A percentile compares a stretch with the other conserved stretches of the same genome.
phyloP scores from a whole-genome alignment of 768 basidiomycete genomes.

The Agaricus subrufescens region DNA sequence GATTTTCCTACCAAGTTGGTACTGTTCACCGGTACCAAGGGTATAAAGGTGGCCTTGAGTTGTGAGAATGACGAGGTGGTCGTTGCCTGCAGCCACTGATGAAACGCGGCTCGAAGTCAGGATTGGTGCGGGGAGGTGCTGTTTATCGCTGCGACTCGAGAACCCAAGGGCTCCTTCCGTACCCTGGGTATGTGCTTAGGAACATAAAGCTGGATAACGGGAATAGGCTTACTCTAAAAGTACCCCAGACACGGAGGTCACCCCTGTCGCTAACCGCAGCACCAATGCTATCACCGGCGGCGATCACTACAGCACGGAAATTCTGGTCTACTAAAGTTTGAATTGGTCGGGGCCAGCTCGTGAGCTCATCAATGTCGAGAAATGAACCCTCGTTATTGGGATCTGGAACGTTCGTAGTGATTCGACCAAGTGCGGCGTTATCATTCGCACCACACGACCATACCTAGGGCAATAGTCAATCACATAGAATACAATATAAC shows the following conservation, averaged over 20 bases:
- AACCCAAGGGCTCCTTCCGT: conserved; percentile 86
- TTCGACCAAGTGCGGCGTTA: conserved; percentile 80
- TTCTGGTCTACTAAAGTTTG: conserved; percentile 68
- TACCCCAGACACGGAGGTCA: conserved; percentile 82
- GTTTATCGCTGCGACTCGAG: conserved; percentile 57
- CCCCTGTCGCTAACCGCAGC: conserved; percentile 80
- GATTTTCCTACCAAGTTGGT: conserved; percentile 88
- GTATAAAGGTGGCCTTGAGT: conserved; percentile 84
- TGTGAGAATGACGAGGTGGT: conserved; percentile 88
- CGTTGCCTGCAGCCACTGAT: conserved; percentile 75
- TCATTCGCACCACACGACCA: conserved; percentile 89
- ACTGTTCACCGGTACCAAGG: conserved; percentile 88
- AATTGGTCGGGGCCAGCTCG: conserved; percentile 59
- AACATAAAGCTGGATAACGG: background rate
- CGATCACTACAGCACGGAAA: conserved; percentile 80
- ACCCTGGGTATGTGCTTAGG: conserved; percentile 34
- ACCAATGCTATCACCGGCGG: conserved; percentile 84
- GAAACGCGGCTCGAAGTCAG: conserved; percentile 60
- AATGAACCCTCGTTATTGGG: conserved; percentile 56
- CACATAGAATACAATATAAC: conserved; percentile 3
- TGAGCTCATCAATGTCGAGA: conserved; percentile 50
- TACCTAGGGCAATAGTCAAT: conserved; percentile 36
- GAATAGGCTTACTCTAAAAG: conserved; percentile 67
- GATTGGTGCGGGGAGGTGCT: conserved; percentile 62
- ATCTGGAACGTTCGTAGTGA: conserved; percentile 58